phyloP scores from a whole-genome alignment of 2,329 filamentous ascomycete species.

The Aspergillus hortae region DNA sequence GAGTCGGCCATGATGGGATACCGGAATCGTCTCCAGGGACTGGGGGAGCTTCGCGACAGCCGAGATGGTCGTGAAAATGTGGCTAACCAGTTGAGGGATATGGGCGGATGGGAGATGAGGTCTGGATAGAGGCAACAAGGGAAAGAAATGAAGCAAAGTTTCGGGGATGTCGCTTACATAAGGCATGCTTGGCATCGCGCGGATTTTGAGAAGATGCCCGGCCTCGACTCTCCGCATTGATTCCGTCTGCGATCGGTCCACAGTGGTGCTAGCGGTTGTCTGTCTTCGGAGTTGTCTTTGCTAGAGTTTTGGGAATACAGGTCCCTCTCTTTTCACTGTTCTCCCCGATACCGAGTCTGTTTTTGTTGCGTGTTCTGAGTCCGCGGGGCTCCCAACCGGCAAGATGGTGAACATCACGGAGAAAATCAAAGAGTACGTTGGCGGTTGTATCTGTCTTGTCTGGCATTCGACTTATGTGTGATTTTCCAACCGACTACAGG shows the following conservation, averaged over 20 bases:
- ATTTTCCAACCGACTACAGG: constrained; percentile 49
- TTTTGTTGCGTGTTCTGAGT: constrained; percentile 10
- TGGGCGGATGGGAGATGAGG: background rate
- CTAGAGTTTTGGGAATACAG: background rate
- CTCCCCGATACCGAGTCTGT: background rate
- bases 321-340: background rate
- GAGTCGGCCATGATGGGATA: constrained; percentile 26
- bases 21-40: no score
- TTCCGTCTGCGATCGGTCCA: background rate
- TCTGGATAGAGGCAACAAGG: constrained; percentile 3
- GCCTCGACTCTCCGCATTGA: constrained; percentile 1
- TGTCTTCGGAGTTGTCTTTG: background rate
- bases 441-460: background rate
- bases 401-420: constrained; percentile 99
- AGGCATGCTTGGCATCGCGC: constrained; percentile 16
- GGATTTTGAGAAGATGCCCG: constrained; percentile 16
- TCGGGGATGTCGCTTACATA: constrained; percentile 14
- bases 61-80: no score
- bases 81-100: no score
- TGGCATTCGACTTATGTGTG: constrained; percentile 4
- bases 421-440: constrained; percentile 91
- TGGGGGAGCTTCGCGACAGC: no score
- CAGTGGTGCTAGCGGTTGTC: background rate
- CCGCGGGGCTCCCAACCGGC: constrained; percentile 27
- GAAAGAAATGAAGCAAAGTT: constrained; percentile 3